Evolutionary conservation across 1,139 yeast genomes (phyloP).

Genomic region (Protomyces gravidus): DNA sequence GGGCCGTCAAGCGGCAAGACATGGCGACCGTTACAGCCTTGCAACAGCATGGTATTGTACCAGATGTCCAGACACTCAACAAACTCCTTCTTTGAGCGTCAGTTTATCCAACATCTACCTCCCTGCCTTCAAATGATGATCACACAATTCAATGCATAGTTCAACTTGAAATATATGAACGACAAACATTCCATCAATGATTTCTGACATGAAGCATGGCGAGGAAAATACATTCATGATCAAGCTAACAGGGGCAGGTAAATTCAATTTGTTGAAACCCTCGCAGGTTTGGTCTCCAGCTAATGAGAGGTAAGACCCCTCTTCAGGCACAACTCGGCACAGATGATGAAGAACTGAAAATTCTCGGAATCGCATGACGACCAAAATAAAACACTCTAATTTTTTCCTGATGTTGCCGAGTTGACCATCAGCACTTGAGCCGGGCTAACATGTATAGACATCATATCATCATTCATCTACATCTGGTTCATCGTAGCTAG

Average conservation of each 20-base stretch:
- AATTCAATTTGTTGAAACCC: no score
- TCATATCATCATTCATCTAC: neutral
- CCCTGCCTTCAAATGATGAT: neutral
- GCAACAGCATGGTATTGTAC: constrained; percentile 9
- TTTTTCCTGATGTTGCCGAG: neutral
- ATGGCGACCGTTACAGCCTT: neutral
- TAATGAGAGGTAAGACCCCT: no score
- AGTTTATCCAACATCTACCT: neutral
- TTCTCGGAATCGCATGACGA: neutral
- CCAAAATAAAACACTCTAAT: neutral
- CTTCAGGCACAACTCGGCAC: no score
- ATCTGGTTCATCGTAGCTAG: neutral
- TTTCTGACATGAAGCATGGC: neutral
- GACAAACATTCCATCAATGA: constrained; percentile 1
- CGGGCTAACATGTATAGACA: neutral
- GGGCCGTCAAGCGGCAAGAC: constrained; percentile 5
- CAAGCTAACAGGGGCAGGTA: no score
- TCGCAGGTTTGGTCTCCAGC: no score
- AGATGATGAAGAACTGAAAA: neutral
- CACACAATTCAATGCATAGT: constrained; percentile 1
- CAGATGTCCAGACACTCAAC: constrained; percentile 20
- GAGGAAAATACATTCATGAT: no score
- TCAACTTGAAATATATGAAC: constrained; percentile 1
- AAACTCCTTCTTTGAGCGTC: neutral
- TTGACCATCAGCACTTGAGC: neutral